Conservation (phyloP, 2,329 filamentous ascomycete species). For the Blastomyces parvus region DNA sequence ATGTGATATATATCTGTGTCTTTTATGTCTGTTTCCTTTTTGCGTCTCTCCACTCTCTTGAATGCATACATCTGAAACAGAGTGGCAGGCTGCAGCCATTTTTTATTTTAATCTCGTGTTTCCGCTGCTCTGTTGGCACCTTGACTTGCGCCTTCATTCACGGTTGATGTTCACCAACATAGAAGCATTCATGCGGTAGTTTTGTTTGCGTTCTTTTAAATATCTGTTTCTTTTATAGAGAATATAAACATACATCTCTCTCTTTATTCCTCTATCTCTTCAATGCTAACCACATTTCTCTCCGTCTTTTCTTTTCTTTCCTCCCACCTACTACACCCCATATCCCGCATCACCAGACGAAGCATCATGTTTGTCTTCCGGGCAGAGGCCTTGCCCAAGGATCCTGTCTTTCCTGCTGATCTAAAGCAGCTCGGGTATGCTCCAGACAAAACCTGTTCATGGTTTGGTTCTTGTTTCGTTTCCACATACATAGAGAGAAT, state of each 20-base stretch:
- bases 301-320: slow-evolving; percentile 1
- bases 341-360: slow-evolving; percentile 1
- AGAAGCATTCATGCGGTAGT: not conserved
- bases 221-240: not conserved
- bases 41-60: not conserved
- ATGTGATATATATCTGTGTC: not conserved
- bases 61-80: not conserved
- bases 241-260: slow-evolving; percentile 2
- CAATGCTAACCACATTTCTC: not conserved
- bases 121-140: not conserved
- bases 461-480: not conserved
- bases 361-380: slow-evolving; percentile 64
- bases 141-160: not conserved
- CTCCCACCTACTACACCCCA: not conserved
- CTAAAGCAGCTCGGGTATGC: slow-evolving; percentile 62
- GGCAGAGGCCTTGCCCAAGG: slow-evolving; percentile 58
- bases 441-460: not conserved
- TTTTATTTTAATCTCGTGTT: not conserved
- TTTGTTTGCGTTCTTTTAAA: not conserved
- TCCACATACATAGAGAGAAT: not conserved
- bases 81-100: slow-evolving; percentile 2
- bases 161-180: not conserved
- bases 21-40: not conserved
- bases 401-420: slow-evolving; percentile 56
- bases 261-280: not conserved